These are phyloP conservation scores for Scolecobasidium constrictum DNA, from an alignment of 2,329 filamentous ascomycete species.

Conservation along the genomic window DNA sequence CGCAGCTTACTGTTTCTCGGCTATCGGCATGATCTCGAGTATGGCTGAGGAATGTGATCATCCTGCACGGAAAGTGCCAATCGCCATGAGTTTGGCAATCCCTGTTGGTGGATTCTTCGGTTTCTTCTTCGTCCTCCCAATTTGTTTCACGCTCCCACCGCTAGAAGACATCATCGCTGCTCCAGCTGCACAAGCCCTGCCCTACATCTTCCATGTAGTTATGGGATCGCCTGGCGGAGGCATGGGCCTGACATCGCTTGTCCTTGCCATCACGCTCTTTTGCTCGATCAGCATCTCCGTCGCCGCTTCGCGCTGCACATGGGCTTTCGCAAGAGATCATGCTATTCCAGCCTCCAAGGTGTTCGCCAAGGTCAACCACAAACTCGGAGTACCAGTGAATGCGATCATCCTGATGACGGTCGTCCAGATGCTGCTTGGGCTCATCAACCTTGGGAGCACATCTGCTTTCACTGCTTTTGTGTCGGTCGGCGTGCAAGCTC, in stretches of 20 bases:
- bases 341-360: slow-evolving; percentile 47
- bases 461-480: slow-evolving; percentile 40
- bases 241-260: slow-evolving; percentile 59
- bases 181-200: slow-evolving; percentile 65
- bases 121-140: slow-evolving; percentile 59
- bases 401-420: slow-evolving; percentile 32
- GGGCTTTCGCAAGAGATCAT: slow-evolving; percentile 65
- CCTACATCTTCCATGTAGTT: slow-evolving; percentile 62
- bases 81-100: slow-evolving; percentile 40
- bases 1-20: slow-evolving; percentile 51
- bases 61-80: slow-evolving; percentile 41
- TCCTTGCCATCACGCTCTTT: slow-evolving; percentile 40
- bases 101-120: slow-evolving; percentile 56
- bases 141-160: slow-evolving; percentile 64
- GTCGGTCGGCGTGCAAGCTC: slow-evolving; percentile 45
- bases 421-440: slow-evolving; percentile 36
- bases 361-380: slow-evolving; percentile 21
- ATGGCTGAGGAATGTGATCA: slow-evolving; percentile 33
- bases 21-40: slow-evolving; percentile 53
- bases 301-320: slow-evolving; percentile 57
- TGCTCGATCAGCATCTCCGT: slow-evolving; percentile 43
- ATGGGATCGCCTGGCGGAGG: slow-evolving; percentile 64
- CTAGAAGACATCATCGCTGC: slow-evolving; percentile 54
- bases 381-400: slow-evolving; percentile 29
- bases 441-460: slow-evolving; percentile 38